Evolutionary conservation across 148 eudicot genomes (phyloP), one percentile per base, ranked within the genome.

Genomic region (Spergularia marina): DNA sequence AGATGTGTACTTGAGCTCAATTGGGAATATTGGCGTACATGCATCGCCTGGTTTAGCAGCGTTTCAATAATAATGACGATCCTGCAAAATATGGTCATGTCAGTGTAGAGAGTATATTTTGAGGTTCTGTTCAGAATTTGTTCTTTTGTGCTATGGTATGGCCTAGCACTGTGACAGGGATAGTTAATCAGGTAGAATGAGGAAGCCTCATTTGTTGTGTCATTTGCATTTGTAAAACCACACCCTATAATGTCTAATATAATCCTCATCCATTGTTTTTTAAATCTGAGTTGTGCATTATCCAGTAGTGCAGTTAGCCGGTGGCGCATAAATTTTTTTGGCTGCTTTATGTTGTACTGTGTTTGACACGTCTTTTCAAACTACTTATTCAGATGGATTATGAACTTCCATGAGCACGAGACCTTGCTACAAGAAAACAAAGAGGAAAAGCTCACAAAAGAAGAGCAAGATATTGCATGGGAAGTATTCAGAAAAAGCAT

Each of bases 381-480:
- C 25, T 16, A 41, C 44, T 56, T 82, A 2, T 21, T 79, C 82
- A 95, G 99, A 58, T 95, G 99, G 99, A 90, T 95, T 67, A 86
- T 87, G 55, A 91, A 92, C 79, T 92, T 84, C 80, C 99, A 95
- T 77, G 93, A 90, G 82, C 99, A 95, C 13, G 99, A 95, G 83
- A 85, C 90, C 36, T 87, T 95, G 62, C 78, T 95, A 58, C 97
- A 95, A 83, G 99, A 95, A 77, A 95, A 95, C 41, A 97, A 95
- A 86, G 99, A 92, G 1, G 99, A 95, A 78, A 90, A 85, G 79
- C 94, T 95, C 11, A 88, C 97, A 10, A 95, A 95, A 86, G 99
- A 95, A 80, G 99, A 95, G 78, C 99, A 95, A 77, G 99, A 95
- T 79, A 81, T 92, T 91, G 99, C 99, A 16, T 95, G 99, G 99